These are phyloP conservation scores for Casaregolazyma lundiana DNA, from an alignment of 1,139 yeast species.

Conservation along the genomic window DNA sequence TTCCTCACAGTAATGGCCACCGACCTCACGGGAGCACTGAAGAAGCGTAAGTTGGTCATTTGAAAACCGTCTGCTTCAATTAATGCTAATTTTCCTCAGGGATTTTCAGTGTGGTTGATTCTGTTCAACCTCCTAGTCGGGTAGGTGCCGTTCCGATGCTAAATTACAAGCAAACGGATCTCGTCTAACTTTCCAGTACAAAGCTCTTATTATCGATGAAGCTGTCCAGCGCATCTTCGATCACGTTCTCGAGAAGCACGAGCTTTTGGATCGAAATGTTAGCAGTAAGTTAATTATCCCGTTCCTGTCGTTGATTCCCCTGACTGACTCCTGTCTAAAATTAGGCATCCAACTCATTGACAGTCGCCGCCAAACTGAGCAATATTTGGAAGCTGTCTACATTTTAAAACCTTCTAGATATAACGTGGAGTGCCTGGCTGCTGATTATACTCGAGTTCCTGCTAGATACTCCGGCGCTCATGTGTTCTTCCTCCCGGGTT, in stretches of 20 bases:
- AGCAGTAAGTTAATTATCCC: constrained; percentile 24
- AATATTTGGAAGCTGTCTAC: constrained; percentile 55
- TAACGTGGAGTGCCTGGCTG: constrained; percentile 53
- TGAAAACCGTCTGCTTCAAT: not conserved
- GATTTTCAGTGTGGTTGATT: constrained; percentile 30
- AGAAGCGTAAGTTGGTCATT: constrained; percentile 19
- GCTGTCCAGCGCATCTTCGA: constrained; percentile 35
- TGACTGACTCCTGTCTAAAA: not conserved
- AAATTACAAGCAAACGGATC: constrained; percentile 1
- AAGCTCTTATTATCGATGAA: constrained; percentile 39
- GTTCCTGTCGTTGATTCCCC: not conserved
- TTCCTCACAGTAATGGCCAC: constrained; percentile 16
- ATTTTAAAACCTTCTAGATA: constrained; percentile 51
- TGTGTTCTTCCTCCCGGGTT: constrained; percentile 53
- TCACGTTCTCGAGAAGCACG: constrained; percentile 35
- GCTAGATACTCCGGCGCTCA: constrained; percentile 55
- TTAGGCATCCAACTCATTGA: constrained; percentile 52
- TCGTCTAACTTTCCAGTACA: constrained; percentile 29
- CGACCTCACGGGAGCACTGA: constrained; percentile 20
- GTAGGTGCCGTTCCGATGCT: constrained; percentile 17
- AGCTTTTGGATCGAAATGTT: constrained; percentile 37
- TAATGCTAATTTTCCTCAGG: constrained; percentile 16
- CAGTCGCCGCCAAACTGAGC: constrained; percentile 45
- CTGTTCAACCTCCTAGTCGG: constrained; percentile 32
- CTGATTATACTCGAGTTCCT: constrained; percentile 53